Conservation (phyloP, 2,329 filamentous ascomycete genomes). For the Daldinia sp. region DNA sequence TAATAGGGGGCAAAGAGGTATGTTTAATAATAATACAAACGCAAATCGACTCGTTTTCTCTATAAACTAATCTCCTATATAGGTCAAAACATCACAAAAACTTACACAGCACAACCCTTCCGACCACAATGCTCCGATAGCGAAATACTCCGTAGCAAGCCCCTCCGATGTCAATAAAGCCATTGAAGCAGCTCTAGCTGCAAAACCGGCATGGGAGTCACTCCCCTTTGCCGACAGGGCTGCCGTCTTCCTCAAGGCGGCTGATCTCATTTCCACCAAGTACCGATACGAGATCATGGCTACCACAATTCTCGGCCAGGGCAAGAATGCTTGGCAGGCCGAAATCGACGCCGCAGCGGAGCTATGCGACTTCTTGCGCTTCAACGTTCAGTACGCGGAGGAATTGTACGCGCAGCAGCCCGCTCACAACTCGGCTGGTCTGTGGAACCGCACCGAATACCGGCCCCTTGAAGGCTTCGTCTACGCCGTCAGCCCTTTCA, state of each 20-base stretch:
- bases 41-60: no score
- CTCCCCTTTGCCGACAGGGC: slow-evolving; percentile 92
- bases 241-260: slow-evolving; percentile 94
- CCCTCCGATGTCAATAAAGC: slow-evolving; percentile 80
- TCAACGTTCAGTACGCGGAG: slow-evolving; percentile 94
- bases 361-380: slow-evolving; percentile 90
- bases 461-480: slow-evolving; percentile 94
- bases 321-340: slow-evolving; percentile 99
- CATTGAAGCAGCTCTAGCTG: slow-evolving; percentile 86
- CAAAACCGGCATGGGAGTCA: slow-evolving; percentile 86
- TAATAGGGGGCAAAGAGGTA: slow-evolving; percentile 86
- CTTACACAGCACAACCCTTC: slow-evolving; percentile 85
- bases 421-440: slow-evolving; percentile 80
- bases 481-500: slow-evolving; percentile 94
- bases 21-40: slow-evolving; percentile 39
- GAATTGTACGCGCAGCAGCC: slow-evolving; percentile 92
- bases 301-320: slow-evolving; percentile 93
- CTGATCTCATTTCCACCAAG: slow-evolving; percentile 89
- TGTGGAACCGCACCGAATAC: slow-evolving; percentile 94
- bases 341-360: slow-evolving; percentile 97
- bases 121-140: slow-evolving; percentile 80
- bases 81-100: slow-evolving; percentile 75
- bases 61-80: slow-evolving; percentile 35
- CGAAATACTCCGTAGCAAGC: slow-evolving; percentile 86
- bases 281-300: slow-evolving; percentile 98